Conservation (phyloP, 148 eudicot species). For the Dysphania ambrosioides region DNA sequence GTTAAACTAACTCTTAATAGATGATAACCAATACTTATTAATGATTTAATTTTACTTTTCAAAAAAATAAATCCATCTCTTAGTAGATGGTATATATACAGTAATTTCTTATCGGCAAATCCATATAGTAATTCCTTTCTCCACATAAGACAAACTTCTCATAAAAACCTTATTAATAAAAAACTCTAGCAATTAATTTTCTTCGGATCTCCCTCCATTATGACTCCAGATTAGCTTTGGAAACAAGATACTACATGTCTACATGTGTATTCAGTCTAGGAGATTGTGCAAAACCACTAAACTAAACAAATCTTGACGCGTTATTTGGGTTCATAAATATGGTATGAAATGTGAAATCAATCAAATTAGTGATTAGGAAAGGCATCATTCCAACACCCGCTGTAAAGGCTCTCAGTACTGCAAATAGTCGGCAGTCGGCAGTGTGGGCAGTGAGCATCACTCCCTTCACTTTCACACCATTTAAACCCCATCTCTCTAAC, state of each 20-base stretch:
- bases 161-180: neutral
- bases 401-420: constrained; percentile 9
- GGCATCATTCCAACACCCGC: neutral
- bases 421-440: constrained; percentile 8
- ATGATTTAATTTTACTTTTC: no score
- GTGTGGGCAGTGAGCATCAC: neutral
- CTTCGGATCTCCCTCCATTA: neutral
- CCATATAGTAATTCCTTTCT: no score
- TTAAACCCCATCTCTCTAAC: neutral
- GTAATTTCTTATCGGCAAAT: no score
- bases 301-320: neutral
- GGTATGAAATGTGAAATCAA: no score
- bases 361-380: neutral
- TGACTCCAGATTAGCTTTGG: neutral
- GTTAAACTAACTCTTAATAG: no score
- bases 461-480: neutral
- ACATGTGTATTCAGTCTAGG: neutral
- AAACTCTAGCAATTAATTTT: no score
- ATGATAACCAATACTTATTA: no score
- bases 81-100: no score
- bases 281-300: neutral
- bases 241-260: neutral
- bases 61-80: no score
- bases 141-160: no score
- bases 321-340: neutral